A percentile compares a stretch with the other conserved stretches of the same genome.
Conservation (phyloP, 2,329 filamentous ascomycete genomes). For the Neonectria ditissima region DNA sequence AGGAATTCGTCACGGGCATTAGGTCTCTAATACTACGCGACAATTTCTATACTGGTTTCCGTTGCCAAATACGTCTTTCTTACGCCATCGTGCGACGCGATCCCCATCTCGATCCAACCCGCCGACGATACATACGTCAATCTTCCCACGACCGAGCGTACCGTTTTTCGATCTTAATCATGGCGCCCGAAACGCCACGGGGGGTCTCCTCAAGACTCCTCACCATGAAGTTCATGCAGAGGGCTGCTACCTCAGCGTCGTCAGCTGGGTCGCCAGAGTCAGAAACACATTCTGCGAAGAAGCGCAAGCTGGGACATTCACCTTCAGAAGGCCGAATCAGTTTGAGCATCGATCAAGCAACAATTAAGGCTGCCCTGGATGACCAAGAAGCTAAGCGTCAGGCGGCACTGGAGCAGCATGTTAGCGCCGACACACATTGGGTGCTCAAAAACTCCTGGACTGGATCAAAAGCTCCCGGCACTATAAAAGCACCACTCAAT, state of each 20-base stretch:
- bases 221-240: constrained; percentile 98
- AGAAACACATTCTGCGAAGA: constrained; percentile 70
- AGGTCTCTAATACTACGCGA: neutral
- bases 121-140: neutral
- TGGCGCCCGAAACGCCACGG: constrained; percentile 67
- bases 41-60: neutral
- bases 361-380: constrained; percentile 72
- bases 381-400: constrained; percentile 75
- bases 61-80: neutral
- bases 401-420: constrained; percentile 70
- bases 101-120: neutral
- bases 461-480: constrained; percentile 42
- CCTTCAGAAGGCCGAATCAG: constrained; percentile 53
- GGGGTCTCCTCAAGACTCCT: constrained; percentile 88
- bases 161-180: constrained; percentile 34
- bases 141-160: neutral
- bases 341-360: constrained; percentile 64
- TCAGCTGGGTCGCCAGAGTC: constrained; percentile 58
- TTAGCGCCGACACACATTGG: constrained; percentile 80
- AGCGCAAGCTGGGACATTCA: constrained; percentile 63
- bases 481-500: constrained; percentile 57
- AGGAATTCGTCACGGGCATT: neutral
- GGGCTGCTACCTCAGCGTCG: constrained; percentile 74
- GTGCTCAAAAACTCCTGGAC: constrained; percentile 67
- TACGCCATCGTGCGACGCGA: neutral